Evolutionary conservation across 768 basidiomycete genomes (phyloP), one percentile per base, ranked within the genome.

Genomic region (Hericium coralloides): DNA sequence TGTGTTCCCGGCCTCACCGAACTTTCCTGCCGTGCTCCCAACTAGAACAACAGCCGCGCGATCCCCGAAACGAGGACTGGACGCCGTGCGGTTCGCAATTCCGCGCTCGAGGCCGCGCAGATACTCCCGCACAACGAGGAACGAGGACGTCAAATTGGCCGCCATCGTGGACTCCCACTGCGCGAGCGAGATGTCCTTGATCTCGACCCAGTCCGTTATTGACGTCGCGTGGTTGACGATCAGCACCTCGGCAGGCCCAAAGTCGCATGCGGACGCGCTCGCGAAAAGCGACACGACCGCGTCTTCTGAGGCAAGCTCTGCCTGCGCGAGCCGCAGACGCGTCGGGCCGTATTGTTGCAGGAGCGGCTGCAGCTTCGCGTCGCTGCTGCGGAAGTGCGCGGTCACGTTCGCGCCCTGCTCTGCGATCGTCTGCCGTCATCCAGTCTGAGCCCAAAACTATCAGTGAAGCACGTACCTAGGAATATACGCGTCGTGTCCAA

Each of bases 21-120:
- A 85, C 69, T 85, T 86, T 1, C 88, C 88, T 2, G 87, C 78
- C 0, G 81, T 83, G 59, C 84, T 85, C 12, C 89, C 88, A 52
- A 89, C 77, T 39, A 89, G 68, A 2, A 89, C 72, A 31, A 91
- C 77, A 14, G 77, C 72, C 0, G 83, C 83, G 59, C 80, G 78
- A 10, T 77, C 77, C 3, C 58, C 58, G 31, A 45, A 55, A 20
- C 70, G 59, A n/a, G 69, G 71, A 15, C 71, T 67, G 0, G 66
- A 63, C 1, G 23, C 72, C 65, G 20, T 47, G 20, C 22, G 20
- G 22, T 10, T 17, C 14, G 71, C 76, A 10, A 55, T 49, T 0
- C 53, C 53, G 2, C 25, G 18, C 56, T 69, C 71, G 31, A 89
- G 66, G 4, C 72, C 70, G 9, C 69, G 70, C 51, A 90, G 61